Evolutionary conservation across 169 alveolate species (phyloP), one percentile per base, ranked within the genome.

Genomic region (Plasmodium cynomolgi): DNA sequence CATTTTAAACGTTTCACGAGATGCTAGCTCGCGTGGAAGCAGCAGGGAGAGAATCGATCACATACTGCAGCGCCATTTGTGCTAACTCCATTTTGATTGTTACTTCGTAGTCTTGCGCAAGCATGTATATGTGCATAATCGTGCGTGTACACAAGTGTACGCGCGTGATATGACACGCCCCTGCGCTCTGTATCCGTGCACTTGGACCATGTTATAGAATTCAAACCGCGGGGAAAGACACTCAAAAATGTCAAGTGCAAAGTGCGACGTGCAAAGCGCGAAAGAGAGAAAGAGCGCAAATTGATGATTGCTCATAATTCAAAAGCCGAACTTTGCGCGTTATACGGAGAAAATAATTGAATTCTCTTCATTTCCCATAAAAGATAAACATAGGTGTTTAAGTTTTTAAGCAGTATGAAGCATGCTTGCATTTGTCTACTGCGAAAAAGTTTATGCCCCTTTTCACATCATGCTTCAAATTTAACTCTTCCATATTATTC

Each of bases 381-480:
- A 68, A 23, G 41, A 9, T 26, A 68, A 29, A 29, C 37, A 29
- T 68, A 33, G 17, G 6, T 23, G 3, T 79, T 79, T 39, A 17
- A 37, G 50, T 37, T 37, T 20, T 39, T 68, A 68, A 8, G 62
- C 68, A 81, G 62, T 17, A 26, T 47, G 15, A 41, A 29, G 44
- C 47, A 47, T 20, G 62, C 62, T 81, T 81, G 33, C 73, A 83
- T 58, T 83, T 58, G 91, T 83, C 81, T 83, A 83, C n/a, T 58
- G 81, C 80, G 26, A 74, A 56, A 83, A 83, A 33, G 37, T 83
- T 56, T 54, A 56, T 56, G 72, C 81, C 17, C 47, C 26, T 83
- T 83, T 83, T 23, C 54, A 54, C n/a, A 54, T 82, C 50, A 8
- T 37, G 29, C 62, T 15, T 82, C 26, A 82, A 50, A 82, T 47